Conservation (phyloP, 768 basidiomycete species). For the Leucosporidium yakuticum region DNA sequence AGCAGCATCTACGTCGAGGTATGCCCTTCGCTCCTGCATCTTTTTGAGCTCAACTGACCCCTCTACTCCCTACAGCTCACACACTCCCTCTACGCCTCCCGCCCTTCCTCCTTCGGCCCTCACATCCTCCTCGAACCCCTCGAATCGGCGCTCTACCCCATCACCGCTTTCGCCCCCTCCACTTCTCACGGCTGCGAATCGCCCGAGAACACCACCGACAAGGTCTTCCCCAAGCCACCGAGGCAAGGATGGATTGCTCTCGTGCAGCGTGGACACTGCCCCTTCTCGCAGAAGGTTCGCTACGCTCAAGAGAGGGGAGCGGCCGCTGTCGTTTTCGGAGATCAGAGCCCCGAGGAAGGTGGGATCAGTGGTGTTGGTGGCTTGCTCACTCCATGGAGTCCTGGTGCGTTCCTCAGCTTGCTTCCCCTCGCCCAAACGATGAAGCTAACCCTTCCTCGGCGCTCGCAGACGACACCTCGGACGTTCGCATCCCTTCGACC, state of each 20-base stretch:
- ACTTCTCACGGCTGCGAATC: constrained; percentile 14
- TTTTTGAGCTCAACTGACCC: too few relatives aligned
- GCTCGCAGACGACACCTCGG: constrained; percentile 64
- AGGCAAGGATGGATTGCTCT: constrained; percentile 79
- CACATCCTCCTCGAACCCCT: constrained; percentile 25
- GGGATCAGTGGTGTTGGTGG: constrained; percentile 60
- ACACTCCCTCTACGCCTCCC: constrained; percentile 25
- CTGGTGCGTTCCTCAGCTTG: constrained; percentile 52
- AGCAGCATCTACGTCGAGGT: not conserved
- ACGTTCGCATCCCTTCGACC: constrained; percentile 74
- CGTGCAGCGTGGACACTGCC: constrained; percentile 79
- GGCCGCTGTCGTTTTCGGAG: constrained; percentile 85
- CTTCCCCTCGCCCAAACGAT: constrained; percentile 19
- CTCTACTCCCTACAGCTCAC: constrained; percentile 10
- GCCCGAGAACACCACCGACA: not conserved
- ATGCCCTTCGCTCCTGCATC: not conserved
- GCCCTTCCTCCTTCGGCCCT: constrained; percentile 32
- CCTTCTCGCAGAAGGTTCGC: constrained; percentile 80
- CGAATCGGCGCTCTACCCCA: constrained; percentile 20
- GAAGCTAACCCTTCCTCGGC: not conserved
- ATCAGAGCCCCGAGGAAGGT: constrained; percentile 53
- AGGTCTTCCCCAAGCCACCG: not conserved
- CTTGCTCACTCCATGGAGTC: constrained; percentile 80
- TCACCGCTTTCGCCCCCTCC: constrained; percentile 3
- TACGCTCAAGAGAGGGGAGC: constrained; percentile 66